Percentiles rank a stretch among this genome's conserved stretches.
These are phyloP conservation scores for Drosera spatulata DNA, from an alignment of 179 eudicot genomes.

Conservation along the genomic window DNA sequence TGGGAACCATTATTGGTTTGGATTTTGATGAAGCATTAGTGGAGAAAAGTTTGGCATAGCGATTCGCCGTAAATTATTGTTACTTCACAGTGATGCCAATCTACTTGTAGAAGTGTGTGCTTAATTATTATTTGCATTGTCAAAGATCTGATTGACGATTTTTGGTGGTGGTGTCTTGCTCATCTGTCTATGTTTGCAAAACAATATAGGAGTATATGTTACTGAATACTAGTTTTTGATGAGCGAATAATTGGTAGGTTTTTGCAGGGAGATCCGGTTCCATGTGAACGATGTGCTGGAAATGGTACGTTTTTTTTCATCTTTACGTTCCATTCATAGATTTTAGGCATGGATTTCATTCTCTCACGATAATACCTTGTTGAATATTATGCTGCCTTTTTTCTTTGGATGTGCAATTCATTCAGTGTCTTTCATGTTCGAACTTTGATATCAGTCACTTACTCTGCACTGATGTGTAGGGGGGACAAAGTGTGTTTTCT, in stretches of 20 bases:
- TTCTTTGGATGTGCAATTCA: background rate
- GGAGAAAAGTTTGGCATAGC: too few species aligned
- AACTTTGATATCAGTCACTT: background rate
- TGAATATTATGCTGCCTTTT: background rate
- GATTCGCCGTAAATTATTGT: too few species aligned
- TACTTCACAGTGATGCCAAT: too few species aligned
- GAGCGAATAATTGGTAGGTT: conserved; percentile 25
- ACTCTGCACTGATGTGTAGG: conserved; percentile 29
- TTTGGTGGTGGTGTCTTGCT: too few species aligned
- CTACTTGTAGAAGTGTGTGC: too few species aligned
- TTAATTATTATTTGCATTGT: too few species aligned
- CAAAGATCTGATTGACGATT: too few species aligned
- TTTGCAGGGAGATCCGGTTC: conserved; percentile 96
- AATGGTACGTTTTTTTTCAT: conserved; percentile 42
- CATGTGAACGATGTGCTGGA: conserved; percentile 91
- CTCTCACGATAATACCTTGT: background rate
- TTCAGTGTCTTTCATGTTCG: background rate
- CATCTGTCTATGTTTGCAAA: too few species aligned
- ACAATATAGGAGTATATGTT: too few species aligned
- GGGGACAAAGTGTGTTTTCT: conserved; percentile 95
- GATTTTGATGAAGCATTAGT: too few species aligned
- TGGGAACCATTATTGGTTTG: too few species aligned
- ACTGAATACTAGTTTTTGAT: conserved; percentile 10
- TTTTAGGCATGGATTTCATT: too few species aligned
- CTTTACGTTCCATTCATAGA: background rate